These are phyloP conservation scores for Orychophragmus violaceus DNA, from an alignment of 345 rosid genomes.

Conservation along the genomic window DNA sequence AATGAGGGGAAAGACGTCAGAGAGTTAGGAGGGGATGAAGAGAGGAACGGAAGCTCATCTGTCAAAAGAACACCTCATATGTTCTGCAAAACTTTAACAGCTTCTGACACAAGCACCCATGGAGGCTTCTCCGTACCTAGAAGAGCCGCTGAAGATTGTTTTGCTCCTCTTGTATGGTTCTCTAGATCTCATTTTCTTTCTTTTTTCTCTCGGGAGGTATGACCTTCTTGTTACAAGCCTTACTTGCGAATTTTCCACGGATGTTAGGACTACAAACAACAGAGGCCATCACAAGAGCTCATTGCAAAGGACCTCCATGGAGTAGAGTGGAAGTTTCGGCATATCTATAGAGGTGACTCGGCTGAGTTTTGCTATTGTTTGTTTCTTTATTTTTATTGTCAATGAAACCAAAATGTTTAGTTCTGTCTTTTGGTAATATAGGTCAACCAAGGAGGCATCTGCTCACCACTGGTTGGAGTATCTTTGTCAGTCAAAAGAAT, in stretches of 20 bases:
- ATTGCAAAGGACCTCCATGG: conserved; percentile 87
- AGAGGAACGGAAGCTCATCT: conserved; percentile 45
- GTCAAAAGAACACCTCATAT: conserved; percentile 29
- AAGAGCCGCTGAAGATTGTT: conserved; percentile 89
- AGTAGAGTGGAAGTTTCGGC: conserved; percentile 83
- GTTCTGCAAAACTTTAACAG: neutral
- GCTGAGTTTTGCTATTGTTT: neutral
- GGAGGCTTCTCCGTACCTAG: conserved; percentile 94
- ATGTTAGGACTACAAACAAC: conserved; percentile 79
- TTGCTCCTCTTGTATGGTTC: conserved; percentile 61
- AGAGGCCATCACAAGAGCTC: conserved; percentile 89
- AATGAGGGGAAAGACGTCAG: conserved; percentile 46
- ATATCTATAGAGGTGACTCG: conserved; percentile 72
- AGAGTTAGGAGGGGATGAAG: conserved; percentile 48
- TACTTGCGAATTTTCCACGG: neutral
- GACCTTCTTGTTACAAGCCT: conserved; percentile 1
- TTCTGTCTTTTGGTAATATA: conserved; percentile 28
- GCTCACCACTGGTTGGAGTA: conserved; percentile 95
- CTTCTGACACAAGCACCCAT: conserved; percentile 28
- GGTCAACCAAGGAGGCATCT: conserved; percentile 99
- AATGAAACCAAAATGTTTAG: neutral
- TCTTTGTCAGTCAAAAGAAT: conserved; percentile 85
- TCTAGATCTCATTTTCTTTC: neutral
- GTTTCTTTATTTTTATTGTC: conserved; percentile 6
- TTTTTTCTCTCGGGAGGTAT: neutral